Evolutionary conservation across 2,329 filamentous ascomycete species (phyloP), one percentile per base, ranked within the genome.

Genomic region (Ascocoryne sarcoides): DNA sequence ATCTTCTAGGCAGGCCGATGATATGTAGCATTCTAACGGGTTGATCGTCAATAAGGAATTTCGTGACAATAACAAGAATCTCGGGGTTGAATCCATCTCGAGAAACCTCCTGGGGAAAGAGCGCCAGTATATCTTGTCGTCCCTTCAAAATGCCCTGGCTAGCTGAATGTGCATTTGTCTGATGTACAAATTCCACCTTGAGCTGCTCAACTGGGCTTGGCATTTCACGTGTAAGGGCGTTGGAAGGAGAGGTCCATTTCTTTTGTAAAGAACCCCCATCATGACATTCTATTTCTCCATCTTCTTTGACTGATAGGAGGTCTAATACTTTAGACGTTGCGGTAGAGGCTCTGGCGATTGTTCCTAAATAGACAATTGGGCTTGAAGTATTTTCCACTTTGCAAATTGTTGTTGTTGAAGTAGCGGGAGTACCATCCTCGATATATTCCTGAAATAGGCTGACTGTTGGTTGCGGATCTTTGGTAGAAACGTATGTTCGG

Each of bases 401-500:
- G 17, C 66, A 63, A 2, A 68, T 66, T 20, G 60, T 59, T 7
- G 65, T 73, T 2, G 67, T 70, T 16, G 75, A 73, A 4, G 64
- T 67, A 1, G 71, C 73, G 45, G 71, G 69, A 43, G 69, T 69
- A 17, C 70, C 65, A 4, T 64, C 63, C 28, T 69, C 67, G 8
- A 72, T 67, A 3, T 66, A 61, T 49, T 82, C 76, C 51, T 69
- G 73, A 61, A 80, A 81, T 2, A 80, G 59, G 1, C 72, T 74
- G 26, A 82, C 63, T 52, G 73, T 72, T 29, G 67, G 62, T 1
- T 65, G 59, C 1, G 63, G 61, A 65, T 42, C 64, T 15, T 26
- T 62, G 1, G 73, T 79, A 5, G 76, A 71, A 31, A 73, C 68
- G 50, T 80, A 82, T 2, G 78, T 82, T 53, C 76, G 76, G 50